phyloP scores from a whole-genome alignment of 768 basidiomycete genomes.

The Fomitopsis serialis region DNA sequence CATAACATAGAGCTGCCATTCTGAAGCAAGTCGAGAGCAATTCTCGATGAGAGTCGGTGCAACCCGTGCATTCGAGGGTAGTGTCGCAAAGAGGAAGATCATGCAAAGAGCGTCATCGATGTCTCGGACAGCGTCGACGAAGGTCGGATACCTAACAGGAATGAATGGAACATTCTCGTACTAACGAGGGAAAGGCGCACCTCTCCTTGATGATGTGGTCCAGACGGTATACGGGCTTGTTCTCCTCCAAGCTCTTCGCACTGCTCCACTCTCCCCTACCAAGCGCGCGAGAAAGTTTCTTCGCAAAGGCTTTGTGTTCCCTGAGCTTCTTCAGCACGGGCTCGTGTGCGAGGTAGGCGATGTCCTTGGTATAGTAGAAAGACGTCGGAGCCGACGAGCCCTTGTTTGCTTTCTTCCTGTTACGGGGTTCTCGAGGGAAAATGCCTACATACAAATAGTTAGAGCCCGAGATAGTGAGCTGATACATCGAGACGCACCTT shows the following conservation, averaged over 20 bases:
- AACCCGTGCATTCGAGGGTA: constrained; percentile 82
- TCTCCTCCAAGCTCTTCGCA: constrained; percentile 91
- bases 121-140: constrained; percentile 91
- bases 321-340: constrained; percentile 89
- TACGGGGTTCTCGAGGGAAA: constrained; percentile 93
- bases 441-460: constrained; percentile 57
- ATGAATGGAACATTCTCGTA: neutral
- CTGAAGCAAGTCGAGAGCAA: constrained; percentile 82
- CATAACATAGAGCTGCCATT: constrained; percentile 97
- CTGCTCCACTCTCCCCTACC: constrained; percentile 93
- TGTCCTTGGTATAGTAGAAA: constrained; percentile 98
- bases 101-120: constrained; percentile 97
- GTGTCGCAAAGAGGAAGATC: constrained; percentile 85
- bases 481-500: constrained; percentile 52
- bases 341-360: constrained; percentile 95
- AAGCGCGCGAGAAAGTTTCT: constrained; percentile 89
- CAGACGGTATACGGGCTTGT: constrained; percentile 84
- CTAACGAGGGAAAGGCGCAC: constrained; percentile 37
- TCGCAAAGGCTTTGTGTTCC: constrained; percentile 98
- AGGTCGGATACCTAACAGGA: constrained; percentile 82
- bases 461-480: neutral
- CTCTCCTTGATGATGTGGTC: constrained; percentile 98
- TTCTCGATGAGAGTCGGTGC: constrained; percentile 84
- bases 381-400: constrained; percentile 95
- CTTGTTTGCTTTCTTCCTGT: constrained; percentile 92